phyloP scores from a whole-genome alignment of 1,284 basidiomycete species.

The Xanthoconium separans region DNA sequence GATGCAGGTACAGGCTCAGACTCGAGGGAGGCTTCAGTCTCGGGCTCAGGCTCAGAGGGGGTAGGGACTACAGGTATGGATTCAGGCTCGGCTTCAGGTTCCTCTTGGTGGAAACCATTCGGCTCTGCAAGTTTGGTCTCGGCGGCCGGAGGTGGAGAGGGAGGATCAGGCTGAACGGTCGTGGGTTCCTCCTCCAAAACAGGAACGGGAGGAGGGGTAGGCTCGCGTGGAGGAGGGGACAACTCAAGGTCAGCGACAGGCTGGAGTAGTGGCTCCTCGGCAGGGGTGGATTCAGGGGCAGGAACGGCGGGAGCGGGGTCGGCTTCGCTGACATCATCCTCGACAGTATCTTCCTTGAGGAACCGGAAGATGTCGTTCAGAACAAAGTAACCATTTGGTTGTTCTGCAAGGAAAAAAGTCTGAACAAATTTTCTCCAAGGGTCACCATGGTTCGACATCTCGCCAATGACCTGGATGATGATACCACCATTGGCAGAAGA shows the following conservation, averaged over 20 bases:
- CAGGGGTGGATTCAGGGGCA: conserved; percentile 35
- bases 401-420: conserved; percentile 99
- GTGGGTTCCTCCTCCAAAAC: conserved; percentile 37
- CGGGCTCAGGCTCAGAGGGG: conserved; percentile 32
- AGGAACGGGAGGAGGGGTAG: conserved; percentile 36
- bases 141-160: conserved; percentile 26
- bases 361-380: conserved; percentile 99
- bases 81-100: conserved; percentile 33
- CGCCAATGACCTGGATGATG: conserved; percentile 98
- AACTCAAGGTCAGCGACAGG: conserved; percentile 18
- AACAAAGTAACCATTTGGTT: conserved; percentile 99
- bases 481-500: conserved; percentile 94
- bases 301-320: conserved; percentile 31
- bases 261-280: conserved; percentile 31
- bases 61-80: conserved; percentile 31
- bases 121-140: conserved; percentile 28
- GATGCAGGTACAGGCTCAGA: conserved; percentile 42
- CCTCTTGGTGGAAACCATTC: conserved; percentile 30
- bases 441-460: conserved; percentile 91
- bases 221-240: conserved; percentile 21
- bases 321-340: conserved; percentile 64
- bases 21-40: conserved; percentile 36
- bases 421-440: conserved; percentile 99
- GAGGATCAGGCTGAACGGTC: conserved; percentile 30
- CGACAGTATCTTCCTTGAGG: conserved; percentile 92